A percentile compares a stretch with the other conserved stretches of the same genome.
Conservation (phyloP, 805 yeast species). For the Cyberlindnera lachancei region DNA sequence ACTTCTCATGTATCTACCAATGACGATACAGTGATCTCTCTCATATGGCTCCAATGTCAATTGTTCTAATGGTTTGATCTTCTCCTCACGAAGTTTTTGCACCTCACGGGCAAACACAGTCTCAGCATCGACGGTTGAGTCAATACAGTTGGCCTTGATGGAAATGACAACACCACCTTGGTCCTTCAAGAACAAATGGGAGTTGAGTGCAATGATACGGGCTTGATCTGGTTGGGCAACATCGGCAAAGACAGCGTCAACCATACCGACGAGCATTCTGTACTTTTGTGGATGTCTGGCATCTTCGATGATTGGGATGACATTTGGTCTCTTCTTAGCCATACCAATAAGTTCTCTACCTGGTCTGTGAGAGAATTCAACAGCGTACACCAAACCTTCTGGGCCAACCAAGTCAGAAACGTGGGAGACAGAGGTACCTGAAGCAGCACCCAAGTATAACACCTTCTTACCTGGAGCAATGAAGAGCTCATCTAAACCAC, state of each 20-base stretch:
- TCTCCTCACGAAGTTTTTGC: conserved; percentile 97
- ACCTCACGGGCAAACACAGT: conserved; percentile 99
- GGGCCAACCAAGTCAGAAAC: conserved; percentile 99
- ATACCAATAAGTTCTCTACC: conserved; percentile 98
- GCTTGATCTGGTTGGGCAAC: conserved; percentile 99
- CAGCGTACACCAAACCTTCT: conserved; percentile 98
- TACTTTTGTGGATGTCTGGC: conserved; percentile 99
- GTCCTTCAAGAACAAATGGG: conserved; percentile 96
- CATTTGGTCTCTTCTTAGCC: conserved; percentile 99
- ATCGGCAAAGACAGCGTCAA: conserved; percentile 97
- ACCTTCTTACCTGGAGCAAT: conserved; percentile 98
- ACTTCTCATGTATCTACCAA: conserved; percentile 93
- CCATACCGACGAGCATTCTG: conserved; percentile 99
- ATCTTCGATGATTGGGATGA: conserved; percentile 97
- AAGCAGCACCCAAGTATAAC: conserved; percentile 96
- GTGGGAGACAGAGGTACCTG: conserved; percentile 98
- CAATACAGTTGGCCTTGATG: conserved; percentile 99
- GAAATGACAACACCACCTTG: conserved; percentile 98
- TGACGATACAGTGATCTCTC: conserved; percentile 99
- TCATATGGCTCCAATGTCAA: conserved; percentile 98
- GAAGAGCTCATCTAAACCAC: conserved; percentile 97
- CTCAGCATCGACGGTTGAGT: conserved; percentile 98
- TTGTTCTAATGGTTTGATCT: conserved; percentile 97
- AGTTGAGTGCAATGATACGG: conserved; percentile 96
- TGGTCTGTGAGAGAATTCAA: conserved; percentile 98